Base-by-base conservation (phyloP, 352 stramenopile species). In the Globisporangium spinosum region DNA sequence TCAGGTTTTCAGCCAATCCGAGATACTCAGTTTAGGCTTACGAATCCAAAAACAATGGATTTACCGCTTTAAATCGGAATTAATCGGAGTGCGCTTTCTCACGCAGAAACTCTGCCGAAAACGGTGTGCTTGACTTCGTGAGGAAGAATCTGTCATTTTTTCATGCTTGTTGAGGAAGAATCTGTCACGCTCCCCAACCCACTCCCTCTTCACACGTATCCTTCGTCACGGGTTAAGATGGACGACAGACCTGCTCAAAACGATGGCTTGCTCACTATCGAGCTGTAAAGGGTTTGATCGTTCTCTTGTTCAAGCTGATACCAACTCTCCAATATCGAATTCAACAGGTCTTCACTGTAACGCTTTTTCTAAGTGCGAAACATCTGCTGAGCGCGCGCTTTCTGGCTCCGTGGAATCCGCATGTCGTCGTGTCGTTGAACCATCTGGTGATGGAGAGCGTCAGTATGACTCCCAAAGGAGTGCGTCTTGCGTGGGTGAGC, bases 141-240 rank as follows among this genome's bases (percentile, higher is more conserved):
- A 32, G 27, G 25, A 27, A 27, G 25, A 27, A 27, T 27, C 27
- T 27, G 25, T 27, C 25, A 27, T 27, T 27, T 27, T 27, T 27
- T 27, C 25, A 27, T 27, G 27, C 27, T 32, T 32, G 27, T 32
- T 32, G 27, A 32, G 27, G 27, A 32, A 32, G 2, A 32, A 32
- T 32, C 27, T 32, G 27, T 32, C 27, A 32, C 2, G 27, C 27
- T 32, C 27, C 27, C 2, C 27, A 32, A 32, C 27, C 27, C 27
- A 32, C 27, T 32, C 27, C 27, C 27, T 32, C 27, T 57, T 40
- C 60, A 49, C 58, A 65, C 60, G 60, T 65, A 65, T 65, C 45
- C 60, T 40, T 32, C 59, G 59, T 65, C 59, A 58, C 59, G 9
- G 10, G 20, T 8, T 2, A 22, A 2, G 6, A 45, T 65, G 22